These are phyloP conservation scores for Aplosporella prunicola DNA, from an alignment of 2,329 filamentous ascomycete species.

Conservation along the genomic window DNA sequence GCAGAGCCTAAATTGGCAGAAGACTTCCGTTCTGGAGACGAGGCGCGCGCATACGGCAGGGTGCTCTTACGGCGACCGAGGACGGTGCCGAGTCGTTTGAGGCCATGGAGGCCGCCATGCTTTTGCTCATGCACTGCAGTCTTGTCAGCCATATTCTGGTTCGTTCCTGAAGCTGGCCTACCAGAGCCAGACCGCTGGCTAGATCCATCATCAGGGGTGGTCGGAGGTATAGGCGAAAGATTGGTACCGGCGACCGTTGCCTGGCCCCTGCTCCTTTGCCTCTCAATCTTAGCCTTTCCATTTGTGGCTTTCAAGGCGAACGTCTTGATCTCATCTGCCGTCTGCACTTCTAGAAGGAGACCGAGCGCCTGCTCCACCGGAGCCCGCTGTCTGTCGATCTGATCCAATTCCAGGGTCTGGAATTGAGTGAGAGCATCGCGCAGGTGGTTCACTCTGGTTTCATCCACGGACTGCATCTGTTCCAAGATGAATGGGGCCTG, in stretches of 20 bases:
- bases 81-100: conserved; percentile 34
- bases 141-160: conserved; percentile 12
- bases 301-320: conserved; percentile 46
- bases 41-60: conserved; percentile 25
- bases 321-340: conserved; percentile 72
- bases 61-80: conserved; percentile 24
- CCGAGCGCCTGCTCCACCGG: conserved; percentile 73
- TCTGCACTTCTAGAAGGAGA: conserved; percentile 75
- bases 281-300: conserved; percentile 26
- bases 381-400: conserved; percentile 64
- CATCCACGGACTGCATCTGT: conserved; percentile 80
- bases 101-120: conserved; percentile 22
- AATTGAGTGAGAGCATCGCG: conserved; percentile 87
- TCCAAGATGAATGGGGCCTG: conserved; percentile 94
- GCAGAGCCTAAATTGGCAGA: conserved; percentile 45
- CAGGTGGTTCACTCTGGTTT: conserved; percentile 78
- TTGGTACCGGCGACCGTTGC: conserved; percentile 2
- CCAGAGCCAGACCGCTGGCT: conserved; percentile 45
- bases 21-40: conserved; percentile 44
- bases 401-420: conserved; percentile 84
- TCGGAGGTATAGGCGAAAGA: conserved; percentile 15
- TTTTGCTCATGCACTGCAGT: conserved; percentile 23
- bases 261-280: conserved; percentile 19
- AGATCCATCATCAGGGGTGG: conserved; percentile 42
- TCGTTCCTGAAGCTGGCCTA: conserved; percentile 22